phyloP scores from a whole-genome alignment of 768 basidiomycete genomes.

The Atractiella rhizophila region DNA sequence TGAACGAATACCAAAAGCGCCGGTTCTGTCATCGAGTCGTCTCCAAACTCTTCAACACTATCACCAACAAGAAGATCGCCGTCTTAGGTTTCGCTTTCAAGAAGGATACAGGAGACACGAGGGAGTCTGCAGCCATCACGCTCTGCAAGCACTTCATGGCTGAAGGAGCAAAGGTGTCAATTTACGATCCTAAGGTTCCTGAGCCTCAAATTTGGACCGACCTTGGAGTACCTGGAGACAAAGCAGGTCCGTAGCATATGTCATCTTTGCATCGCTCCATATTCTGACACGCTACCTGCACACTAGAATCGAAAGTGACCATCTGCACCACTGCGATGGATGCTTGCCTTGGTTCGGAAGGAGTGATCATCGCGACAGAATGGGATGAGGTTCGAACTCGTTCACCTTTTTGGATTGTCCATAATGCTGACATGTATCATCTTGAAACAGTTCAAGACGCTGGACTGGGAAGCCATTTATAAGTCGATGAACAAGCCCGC shows the following conservation, averaged over 20 bases:
- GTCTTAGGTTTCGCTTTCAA: slow-evolving; percentile 98
- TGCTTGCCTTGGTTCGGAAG: slow-evolving; percentile 70
- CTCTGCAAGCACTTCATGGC: slow-evolving; percentile 78
- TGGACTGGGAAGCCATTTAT: slow-evolving; percentile 76
- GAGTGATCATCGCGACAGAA: slow-evolving; percentile 84
- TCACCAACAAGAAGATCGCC: slow-evolving; percentile 86
- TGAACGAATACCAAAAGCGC: slow-evolving; percentile 97
- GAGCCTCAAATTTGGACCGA: slow-evolving; percentile 59
- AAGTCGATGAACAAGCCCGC: slow-evolving; percentile 87
- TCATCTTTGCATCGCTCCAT: slow-evolving; percentile 1
- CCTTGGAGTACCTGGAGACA: slow-evolving; percentile 28
- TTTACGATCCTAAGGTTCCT: slow-evolving; percentile 75
- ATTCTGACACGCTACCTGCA: neutral
- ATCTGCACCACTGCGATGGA: slow-evolving; percentile 53
- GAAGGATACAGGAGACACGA: slow-evolving; percentile 96
- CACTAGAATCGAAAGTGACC: slow-evolving; percentile 32
- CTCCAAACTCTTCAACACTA: slow-evolving; percentile 64
- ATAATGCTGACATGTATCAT: neutral
- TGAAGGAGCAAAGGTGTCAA: slow-evolving; percentile 58
- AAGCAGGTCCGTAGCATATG: slow-evolving; percentile 32
- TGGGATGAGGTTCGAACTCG: slow-evolving; percentile 5
- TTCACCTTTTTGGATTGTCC: neutral
- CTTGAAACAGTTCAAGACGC: slow-evolving; percentile 80
- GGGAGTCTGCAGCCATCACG: slow-evolving; percentile 85
- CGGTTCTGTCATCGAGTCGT: slow-evolving; percentile 90